A percentile compares a stretch with the other conserved stretches of the same genome.
These are phyloP conservation scores for Pleurotus sapidus DNA, from an alignment of 768 basidiomycete genomes.

Conservation along the genomic window DNA sequence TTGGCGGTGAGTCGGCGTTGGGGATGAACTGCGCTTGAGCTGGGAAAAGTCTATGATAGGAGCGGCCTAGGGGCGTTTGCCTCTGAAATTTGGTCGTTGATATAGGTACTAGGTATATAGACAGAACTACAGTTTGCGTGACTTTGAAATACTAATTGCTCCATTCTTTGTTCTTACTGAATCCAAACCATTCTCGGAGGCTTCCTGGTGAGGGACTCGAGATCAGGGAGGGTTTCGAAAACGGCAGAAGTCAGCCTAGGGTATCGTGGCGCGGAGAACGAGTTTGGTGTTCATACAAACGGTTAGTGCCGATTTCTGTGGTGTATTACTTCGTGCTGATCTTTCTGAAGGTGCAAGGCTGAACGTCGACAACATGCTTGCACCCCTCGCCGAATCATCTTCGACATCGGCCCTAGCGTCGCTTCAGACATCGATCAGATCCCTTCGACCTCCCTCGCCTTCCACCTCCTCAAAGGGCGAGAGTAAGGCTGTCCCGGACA, in stretches of 20 bases:
- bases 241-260: constrained; percentile 47
- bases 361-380: constrained; percentile 71
- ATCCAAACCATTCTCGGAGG: too few relatives aligned
- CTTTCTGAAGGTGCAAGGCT: constrained; percentile 48
- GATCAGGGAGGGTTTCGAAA: constrained; percentile 49
- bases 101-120: too few relatives aligned
- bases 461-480: constrained; percentile 51
- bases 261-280: constrained; percentile 62
- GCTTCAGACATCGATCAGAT: constrained; percentile 69
- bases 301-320: constrained; percentile 31
- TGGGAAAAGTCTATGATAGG: too few relatives aligned
- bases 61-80: too few relatives aligned
- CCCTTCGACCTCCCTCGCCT: constrained; percentile 39
- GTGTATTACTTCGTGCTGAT: neutral
- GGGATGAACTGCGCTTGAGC: too few relatives aligned
- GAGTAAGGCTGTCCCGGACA: constrained; percentile 11
- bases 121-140: too few relatives aligned
- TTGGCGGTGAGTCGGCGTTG: too few relatives aligned
- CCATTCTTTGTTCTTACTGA: too few relatives aligned
- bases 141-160: too few relatives aligned
- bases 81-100: too few relatives aligned
- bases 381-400: constrained; percentile 63
- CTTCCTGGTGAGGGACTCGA: constrained; percentile 29
- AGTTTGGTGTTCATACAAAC: constrained; percentile 59
- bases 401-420: constrained; percentile 45